Percentiles rank a stretch among this genome's conserved stretches.
Conservation (phyloP, 345 rosid genomes). For the Pugionium dolabratum region DNA sequence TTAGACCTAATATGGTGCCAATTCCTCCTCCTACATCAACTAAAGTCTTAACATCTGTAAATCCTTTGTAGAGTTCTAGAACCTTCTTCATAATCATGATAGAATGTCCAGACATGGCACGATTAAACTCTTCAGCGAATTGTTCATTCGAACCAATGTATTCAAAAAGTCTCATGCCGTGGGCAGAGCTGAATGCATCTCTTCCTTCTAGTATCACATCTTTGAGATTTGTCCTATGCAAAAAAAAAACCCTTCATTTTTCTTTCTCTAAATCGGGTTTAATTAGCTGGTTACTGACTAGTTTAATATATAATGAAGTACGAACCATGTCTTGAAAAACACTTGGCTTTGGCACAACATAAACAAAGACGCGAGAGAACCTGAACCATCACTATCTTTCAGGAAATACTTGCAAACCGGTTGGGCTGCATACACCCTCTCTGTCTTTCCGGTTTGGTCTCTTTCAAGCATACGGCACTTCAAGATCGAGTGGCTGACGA, state of each 20-base stretch:
- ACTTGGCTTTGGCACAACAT: constrained; percentile 26
- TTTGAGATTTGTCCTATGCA: constrained; percentile 48
- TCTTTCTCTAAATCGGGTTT: no score
- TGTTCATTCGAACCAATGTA: constrained; percentile 44
- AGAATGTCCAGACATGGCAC: constrained; percentile 50
- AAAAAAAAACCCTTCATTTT: no score
- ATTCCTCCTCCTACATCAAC: constrained; percentile 73
- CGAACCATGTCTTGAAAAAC: constrained; percentile 36
- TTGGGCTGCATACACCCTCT: constrained; percentile 32
- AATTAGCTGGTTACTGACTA: no score
- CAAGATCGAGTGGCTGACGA: constrained; percentile 51
- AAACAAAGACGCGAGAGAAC: constrained; percentile 36
- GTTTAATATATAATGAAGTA: background rate
- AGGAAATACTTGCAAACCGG: constrained; percentile 36
- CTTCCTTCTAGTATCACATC: constrained; percentile 56
- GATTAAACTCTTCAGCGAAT: constrained; percentile 50
- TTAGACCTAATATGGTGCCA: constrained; percentile 47
- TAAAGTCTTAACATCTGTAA: constrained; percentile 44
- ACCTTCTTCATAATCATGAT: constrained; percentile 47
- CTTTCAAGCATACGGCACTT: constrained; percentile 39
- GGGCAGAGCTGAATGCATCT: constrained; percentile 54
- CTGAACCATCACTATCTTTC: constrained; percentile 33
- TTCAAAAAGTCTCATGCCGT: constrained; percentile 54
- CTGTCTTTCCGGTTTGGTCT: constrained; percentile 12
- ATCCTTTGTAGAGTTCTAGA: constrained; percentile 55